Conservation (phyloP, 352 stramenopile genomes). For the Phytophthora ramorum region DNA sequence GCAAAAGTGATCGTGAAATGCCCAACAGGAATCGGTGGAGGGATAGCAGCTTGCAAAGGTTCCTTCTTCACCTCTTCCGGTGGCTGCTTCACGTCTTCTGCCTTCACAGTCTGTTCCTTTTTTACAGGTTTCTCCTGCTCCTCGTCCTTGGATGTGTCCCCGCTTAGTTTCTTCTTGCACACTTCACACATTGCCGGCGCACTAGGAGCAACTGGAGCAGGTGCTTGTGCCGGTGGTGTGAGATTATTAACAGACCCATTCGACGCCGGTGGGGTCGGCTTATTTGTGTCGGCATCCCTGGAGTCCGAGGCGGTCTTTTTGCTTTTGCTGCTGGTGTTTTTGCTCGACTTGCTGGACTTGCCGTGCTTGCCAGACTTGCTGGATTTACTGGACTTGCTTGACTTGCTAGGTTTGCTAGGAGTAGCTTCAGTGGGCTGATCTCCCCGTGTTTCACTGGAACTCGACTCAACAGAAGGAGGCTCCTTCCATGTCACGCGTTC, state of each 20-base stretch:
- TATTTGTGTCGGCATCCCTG: slow-evolving; percentile 21
- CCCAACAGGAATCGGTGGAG: slow-evolving; percentile 14
- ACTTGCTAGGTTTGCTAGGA: slow-evolving; percentile 28
- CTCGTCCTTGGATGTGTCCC: slow-evolving; percentile 41
- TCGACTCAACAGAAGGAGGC: slow-evolving; percentile 46
- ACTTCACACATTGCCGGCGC: slow-evolving; percentile 55
- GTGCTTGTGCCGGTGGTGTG: slow-evolving; percentile 21
- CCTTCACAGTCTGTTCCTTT: slow-evolving; percentile 43
- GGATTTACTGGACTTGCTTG: slow-evolving; percentile 39
- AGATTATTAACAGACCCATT: slow-evolving; percentile 33
- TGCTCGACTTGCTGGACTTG: slow-evolving; percentile 35
- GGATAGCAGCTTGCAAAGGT: slow-evolving; percentile 9
- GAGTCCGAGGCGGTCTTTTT: slow-evolving; percentile 27
- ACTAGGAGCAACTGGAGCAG: slow-evolving; percentile 34
- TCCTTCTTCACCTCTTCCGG: slow-evolving; percentile 43
- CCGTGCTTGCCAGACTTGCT: slow-evolving; percentile 37
- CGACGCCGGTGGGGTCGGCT: slow-evolving; percentile 14
- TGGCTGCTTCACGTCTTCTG: slow-evolving; percentile 40
- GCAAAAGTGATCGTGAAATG: slow-evolving; percentile 62
- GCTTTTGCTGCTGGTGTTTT: slow-evolving; percentile 33
- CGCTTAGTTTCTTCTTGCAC: slow-evolving; percentile 69
- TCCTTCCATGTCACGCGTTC: slow-evolving; percentile 86
- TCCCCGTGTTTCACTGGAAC: slow-evolving; percentile 3
- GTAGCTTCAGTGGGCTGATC: slow-evolving; percentile 19
- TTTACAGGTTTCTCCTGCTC: slow-evolving; percentile 32